Conservation (phyloP, 805 yeast genomes). For the Tetrapisispora pingtungensis region DNA sequence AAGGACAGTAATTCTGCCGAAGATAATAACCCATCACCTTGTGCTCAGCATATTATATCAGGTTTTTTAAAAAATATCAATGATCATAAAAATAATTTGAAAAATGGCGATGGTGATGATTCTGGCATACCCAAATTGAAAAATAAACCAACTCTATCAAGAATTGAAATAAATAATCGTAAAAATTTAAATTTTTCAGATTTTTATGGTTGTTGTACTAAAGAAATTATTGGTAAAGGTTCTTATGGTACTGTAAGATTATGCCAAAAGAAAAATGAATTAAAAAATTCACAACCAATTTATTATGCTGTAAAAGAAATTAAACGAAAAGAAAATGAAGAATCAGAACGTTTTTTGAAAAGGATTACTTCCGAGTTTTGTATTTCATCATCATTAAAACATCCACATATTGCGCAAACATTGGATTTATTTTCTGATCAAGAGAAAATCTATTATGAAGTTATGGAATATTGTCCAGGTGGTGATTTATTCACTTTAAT, state of each 20-base stretch:
- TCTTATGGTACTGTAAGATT: slow-evolving; percentile 90
- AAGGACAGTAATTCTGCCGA: slow-evolving; percentile 5
- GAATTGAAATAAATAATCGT: neutral
- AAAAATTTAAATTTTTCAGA: slow-evolving; percentile 43
- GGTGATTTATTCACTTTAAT: slow-evolving; percentile 72
- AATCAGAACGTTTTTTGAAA: slow-evolving; percentile 55
- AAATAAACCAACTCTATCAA: neutral
- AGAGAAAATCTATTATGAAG: slow-evolving; percentile 73
- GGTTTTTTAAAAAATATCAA: slow-evolving; percentile 38
- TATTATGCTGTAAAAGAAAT: slow-evolving; percentile 82
- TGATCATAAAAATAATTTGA: neutral
- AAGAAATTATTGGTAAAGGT: slow-evolving; percentile 88
- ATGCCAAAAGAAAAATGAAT: slow-evolving; percentile 51
- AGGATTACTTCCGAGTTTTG: slow-evolving; percentile 76
- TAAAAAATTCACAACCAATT: slow-evolving; percentile 35
- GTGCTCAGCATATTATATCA: slow-evolving; percentile 52
- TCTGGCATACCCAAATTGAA: neutral
- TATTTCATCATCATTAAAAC: slow-evolving; percentile 61
- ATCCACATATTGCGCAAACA: slow-evolving; percentile 67
- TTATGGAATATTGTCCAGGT: slow-evolving; percentile 77
- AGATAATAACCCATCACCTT: neutral
- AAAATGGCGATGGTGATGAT: slow-evolving; percentile 9
- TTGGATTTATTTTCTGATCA: slow-evolving; percentile 70
- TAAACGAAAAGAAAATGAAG: slow-evolving; percentile 49
- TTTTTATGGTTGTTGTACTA: slow-evolving; percentile 79